Base-by-base conservation (phyloP, 352 stramenopile species). In the Thalassiosira oceanica region DNA sequence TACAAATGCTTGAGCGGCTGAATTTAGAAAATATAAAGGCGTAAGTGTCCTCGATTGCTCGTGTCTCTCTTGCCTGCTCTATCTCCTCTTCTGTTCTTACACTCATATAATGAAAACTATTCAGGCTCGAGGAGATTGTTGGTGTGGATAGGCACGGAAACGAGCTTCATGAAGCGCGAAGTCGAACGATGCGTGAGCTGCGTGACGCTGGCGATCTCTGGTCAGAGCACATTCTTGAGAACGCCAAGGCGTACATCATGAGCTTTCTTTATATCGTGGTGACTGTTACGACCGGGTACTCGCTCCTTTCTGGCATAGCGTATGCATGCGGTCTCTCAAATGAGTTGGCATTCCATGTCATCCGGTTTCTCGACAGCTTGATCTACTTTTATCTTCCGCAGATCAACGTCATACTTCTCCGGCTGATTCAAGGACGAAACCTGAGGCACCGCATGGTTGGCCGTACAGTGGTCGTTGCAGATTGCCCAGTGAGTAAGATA, bases 381-480 rank as follows among this genome's bases (percentile, higher is more conserved):
- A 83, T 90, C 18, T 92, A 89, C 60, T 87, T 92, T 46, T 92
- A 68, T 61, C 35, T 89, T 6, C 78, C 81, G 6, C 82, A 92
- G 48, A 90, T 92, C 16, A 84, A 83, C 39, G 76, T 89, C 13
- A 72, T 68, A 3, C 75, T 89, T 49, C 37, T 92, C 20, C 68
- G 82, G 21, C 53, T 90, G 36, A 18, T 80, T 11, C 66, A 92
- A 67, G 44, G 73, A 15, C 63, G 85, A 11, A 77, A 84, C 50
- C 37, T 90, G 3, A 51, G 60, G 6, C 85, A 92, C 61, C 55
- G 85, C 18, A 89, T 92, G 81, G 85, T 88, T 28, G 80, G 80
- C 6, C 66, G 84, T 29, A 92, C 85, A 35, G 82, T 90, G 13
- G 82, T 90, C 2, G 78, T 92, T 57, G 85, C 67, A 35, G 82